Base-by-base conservation (phyloP, 768 basidiomycete genomes). In the Lentinula guzmanii region DNA sequence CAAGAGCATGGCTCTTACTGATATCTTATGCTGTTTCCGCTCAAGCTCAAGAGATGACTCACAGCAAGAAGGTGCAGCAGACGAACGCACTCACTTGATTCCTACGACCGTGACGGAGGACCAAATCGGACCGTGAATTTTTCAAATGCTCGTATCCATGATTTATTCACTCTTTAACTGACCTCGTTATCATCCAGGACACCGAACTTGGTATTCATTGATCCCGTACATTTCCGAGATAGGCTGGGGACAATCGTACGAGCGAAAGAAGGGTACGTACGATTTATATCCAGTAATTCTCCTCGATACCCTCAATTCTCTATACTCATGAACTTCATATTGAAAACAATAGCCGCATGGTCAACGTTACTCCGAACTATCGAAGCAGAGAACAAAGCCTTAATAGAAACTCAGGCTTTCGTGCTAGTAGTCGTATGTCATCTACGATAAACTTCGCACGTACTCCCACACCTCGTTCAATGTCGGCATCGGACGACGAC, bases 221-320 rank as follows among this genome's bases (percentile, higher is more conserved):
- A 59, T 50, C 58, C 43, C 10, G 46, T 33, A 9, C 58, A 33
- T 3, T 37, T 59, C 34, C 41, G 58, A 51, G 58, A 59, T 13
- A 24, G 58, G 28, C 37, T 59, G 28, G 58, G 48, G 21, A 50
- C 46, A n/a, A 59, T 59, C 15, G 58, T 59, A 15, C 13, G 58
- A 51, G 58, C 58, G 10, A 59, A 59, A 21, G 58, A 59, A 28
- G 46, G 46, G 58, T 59, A 24, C 11, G 33, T 57, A 33, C 28
- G 8, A 28, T 3, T 13, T 10, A 31, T 52, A 35, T 28, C n/a
- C n/a, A 3, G 4, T 5, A 35, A 24, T 39, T 39, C 7, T 39
- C 37, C 13, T n/a, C n/a, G n/a, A n/a, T n/a, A n/a, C 28, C 28
- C 28, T 13, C 5, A 39, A 39, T 39, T 13, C 11, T 39, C 37